Percentiles rank a stretch among this genome's conserved stretches.
phyloP scores from a whole-genome alignment of 2,329 filamentous ascomycete genomes.

The Aspergillus floridensis region DNA sequence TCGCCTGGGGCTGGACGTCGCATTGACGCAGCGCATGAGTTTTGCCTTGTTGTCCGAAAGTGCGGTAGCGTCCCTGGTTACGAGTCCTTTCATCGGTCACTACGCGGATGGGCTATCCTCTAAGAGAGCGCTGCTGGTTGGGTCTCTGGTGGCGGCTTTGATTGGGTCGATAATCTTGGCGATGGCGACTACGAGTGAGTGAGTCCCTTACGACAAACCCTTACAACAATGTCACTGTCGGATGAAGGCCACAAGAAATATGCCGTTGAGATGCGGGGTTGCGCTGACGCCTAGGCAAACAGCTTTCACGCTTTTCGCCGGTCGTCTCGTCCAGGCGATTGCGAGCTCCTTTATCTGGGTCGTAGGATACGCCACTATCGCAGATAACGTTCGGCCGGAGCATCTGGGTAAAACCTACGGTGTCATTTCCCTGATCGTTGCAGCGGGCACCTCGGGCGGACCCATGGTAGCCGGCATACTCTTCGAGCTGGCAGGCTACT shows the following conservation, averaged over 20 bases:
- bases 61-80: slow-evolving; percentile 23
- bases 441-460: slow-evolving; percentile 26
- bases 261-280: neutral
- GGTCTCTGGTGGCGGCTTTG: slow-evolving; percentile 20
- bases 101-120: slow-evolving; percentile 20
- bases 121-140: slow-evolving; percentile 21
- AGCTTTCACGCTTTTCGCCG: slow-evolving; percentile 21
- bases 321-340: slow-evolving; percentile 28
- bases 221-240: neutral
- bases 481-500: slow-evolving; percentile 29
- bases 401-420: slow-evolving; percentile 28
- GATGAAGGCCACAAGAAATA: neutral
- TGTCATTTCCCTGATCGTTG: slow-evolving; percentile 23
- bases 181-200: slow-evolving; percentile 24
- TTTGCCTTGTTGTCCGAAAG: slow-evolving; percentile 26
- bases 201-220: neutral
- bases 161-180: slow-evolving; percentile 23
- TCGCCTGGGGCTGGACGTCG: slow-evolving; percentile 24
- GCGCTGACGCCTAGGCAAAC: neutral
- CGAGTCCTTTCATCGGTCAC: slow-evolving; percentile 24
- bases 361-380: slow-evolving; percentile 29
- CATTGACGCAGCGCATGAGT: slow-evolving; percentile 25
- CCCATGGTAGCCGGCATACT: slow-evolving; percentile 29
- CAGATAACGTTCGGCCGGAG: slow-evolving; percentile 24
- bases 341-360: slow-evolving; percentile 28